Base-by-base conservation (phyloP, 768 basidiomycete species). In the Suillus subluteus region DNA sequence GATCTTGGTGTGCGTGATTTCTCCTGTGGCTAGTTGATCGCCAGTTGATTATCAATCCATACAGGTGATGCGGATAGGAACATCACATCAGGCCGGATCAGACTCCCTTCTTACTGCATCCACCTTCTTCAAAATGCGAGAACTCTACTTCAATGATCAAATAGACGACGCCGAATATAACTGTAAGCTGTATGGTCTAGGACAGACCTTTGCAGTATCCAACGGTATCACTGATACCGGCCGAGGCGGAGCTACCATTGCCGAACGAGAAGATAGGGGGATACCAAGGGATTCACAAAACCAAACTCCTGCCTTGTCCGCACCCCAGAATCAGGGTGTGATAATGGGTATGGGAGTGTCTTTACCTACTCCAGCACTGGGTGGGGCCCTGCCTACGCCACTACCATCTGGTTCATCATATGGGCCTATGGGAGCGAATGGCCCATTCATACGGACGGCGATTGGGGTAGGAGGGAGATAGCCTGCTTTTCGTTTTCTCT, bases 41-140 rank as follows among this genome's bases (percentile, higher is more conserved):
- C 26, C 16, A 48, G 63, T 61, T 63, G 54, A 40, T 66, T 23
- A 21, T 30, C 3, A 16, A n/a, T 62, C 5, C 26, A 62, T 62
- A 3, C 73, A 97, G 96, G 91, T 98, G 37, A 83, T 90, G 79
- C 88, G 96, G 54, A 93, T 95, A 77, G 95, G 95, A 6, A 86
- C 89, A 26, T 93, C 95, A 64, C 96, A 98, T 78, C 97, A 98
- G 81, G 96, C 97, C 12, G 97, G 98, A 16, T 96, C 95, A n/a
- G 98, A 99, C 75, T 95, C 93, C 16, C 89, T 99, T 50, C 86
- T 99, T 56, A 98, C 96, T 8, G 88, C 95, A 3, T 88, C 91
- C 2, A 94, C 94, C 0, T 99, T 98, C 81, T 99, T 99, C 90
- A 93, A 96, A 78, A 94, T 98, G 87, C 88, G 94, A 37, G 89